Evolutionary conservation across 208 protist species (phyloP), one percentile per base, ranked within the genome.

Genomic region (Polymyxa betae): DNA sequence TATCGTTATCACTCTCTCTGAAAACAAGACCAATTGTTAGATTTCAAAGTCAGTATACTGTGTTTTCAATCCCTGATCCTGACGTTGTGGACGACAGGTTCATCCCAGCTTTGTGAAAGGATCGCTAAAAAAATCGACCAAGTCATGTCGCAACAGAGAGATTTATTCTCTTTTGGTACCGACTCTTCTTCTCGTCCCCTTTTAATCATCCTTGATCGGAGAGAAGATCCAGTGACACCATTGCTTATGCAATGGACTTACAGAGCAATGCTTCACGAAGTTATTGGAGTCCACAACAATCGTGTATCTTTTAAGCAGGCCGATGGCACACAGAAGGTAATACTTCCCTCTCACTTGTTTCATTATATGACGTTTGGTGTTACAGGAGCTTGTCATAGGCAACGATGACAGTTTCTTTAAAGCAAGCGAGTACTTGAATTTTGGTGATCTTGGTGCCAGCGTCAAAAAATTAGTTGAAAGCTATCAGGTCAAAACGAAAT

Each of bases 161-260:
- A 92, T 38, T 29, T 92, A n/a, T 92, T 92, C 88, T 35, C 90
- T 29, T 90, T 90, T 45, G 35, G 90, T 35, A n/a, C 41, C 20
- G 72, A 82, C n/a, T 82, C 72, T 35, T 41, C 40, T 24, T 5
- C 5, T 5, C 90, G 32, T n/a, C 90, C 91, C 20, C 5, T 93
- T 49, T 68, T 93, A 72, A 38, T 93, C 0, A 93, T 93, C 38
- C 16, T 93, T 10, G 91, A 93, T 38, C 90, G 91, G 35, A 66
- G 91, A 16, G 49, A 66, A 45, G 91, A 93, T 88, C 91, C 91
- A 40, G 72, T 93, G 35, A 93, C 91, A 10, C 91, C 91, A 0
- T 66, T 93, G 0, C 88, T 93, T 16, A 92, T 93, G 77, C 91
- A 93, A 38, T 93, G 91, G 91, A 91, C 90, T 45, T 91, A 91